These are phyloP conservation scores for Jackrogersella multiformis DNA, from an alignment of 495 filamentous ascomycete species.

Conservation along the genomic window DNA sequence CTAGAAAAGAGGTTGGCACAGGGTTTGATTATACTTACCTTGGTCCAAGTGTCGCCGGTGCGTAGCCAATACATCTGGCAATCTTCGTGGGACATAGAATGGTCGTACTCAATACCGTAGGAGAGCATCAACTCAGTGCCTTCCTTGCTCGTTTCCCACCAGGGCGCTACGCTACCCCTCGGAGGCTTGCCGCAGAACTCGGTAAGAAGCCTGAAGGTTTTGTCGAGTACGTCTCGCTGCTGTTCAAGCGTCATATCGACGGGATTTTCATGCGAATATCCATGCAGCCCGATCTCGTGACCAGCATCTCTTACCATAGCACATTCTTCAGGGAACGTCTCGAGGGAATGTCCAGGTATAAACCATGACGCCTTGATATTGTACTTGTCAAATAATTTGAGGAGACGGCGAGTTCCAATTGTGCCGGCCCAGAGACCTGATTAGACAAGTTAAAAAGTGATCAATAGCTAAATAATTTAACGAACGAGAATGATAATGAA, in stretches of 20 bases:
- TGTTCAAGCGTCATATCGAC: constrained; percentile 76
- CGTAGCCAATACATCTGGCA: constrained; percentile 66
- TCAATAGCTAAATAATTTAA: constrained; percentile 14
- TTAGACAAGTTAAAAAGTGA: not conserved
- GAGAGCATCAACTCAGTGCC: constrained; percentile 71
- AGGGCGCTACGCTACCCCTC: constrained; percentile 70
- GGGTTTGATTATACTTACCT: constrained; percentile 26
- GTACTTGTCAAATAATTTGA: constrained; percentile 81
- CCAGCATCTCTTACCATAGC: constrained; percentile 76
- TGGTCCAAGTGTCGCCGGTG: constrained; percentile 55
- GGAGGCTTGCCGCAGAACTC: constrained; percentile 81
- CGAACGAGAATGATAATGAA: not conserved
- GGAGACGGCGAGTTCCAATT: constrained; percentile 72
- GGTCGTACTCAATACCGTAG: constrained; percentile 71
- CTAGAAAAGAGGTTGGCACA: not conserved
- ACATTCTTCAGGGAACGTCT: constrained; percentile 80
- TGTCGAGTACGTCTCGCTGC: constrained; percentile 77
- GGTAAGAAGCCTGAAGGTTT: constrained; percentile 75
- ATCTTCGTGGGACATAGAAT: constrained; percentile 64
- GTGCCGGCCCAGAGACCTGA: constrained; percentile 76
- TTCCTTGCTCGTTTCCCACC: constrained; percentile 75
- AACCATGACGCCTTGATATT: constrained; percentile 87
- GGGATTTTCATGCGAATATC: constrained; percentile 81
- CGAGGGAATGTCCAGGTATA: constrained; percentile 81
- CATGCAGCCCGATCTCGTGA: constrained; percentile 81